These are phyloP conservation scores for Mucor plumbeus DNA, from an alignment of 371 early-diverging fungal genomes.

Conservation along the genomic window DNA sequence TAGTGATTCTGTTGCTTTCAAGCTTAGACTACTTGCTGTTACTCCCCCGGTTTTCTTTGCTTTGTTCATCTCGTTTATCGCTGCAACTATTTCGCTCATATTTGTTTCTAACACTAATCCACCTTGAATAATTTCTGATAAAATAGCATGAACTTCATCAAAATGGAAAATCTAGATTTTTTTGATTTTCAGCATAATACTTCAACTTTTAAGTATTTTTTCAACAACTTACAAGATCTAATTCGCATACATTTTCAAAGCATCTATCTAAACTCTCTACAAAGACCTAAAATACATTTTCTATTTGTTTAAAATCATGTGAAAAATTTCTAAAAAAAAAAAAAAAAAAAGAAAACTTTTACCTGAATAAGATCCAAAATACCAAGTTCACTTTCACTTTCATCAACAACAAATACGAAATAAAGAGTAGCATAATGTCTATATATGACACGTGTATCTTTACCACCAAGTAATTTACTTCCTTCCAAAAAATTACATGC, in stretches of 20 bases:
- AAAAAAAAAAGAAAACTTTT: neutral
- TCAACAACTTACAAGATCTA: slow-evolving; percentile 76
- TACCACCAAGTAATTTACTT: slow-evolving; percentile 80
- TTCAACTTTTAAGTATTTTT: neutral
- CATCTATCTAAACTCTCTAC: slow-evolving; percentile 93
- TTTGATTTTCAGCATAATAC: neutral
- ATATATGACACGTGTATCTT: slow-evolving; percentile 91
- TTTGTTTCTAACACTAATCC: slow-evolving; percentile 79
- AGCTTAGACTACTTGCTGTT: slow-evolving; percentile 42
- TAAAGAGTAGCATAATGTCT: slow-evolving; percentile 93
- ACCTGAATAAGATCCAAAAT: slow-evolving; percentile 94
- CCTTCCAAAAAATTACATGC: slow-evolving; percentile 94
- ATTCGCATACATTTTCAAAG: slow-evolving; percentile 96
- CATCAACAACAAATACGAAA: slow-evolving; percentile 94
- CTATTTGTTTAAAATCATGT: neutral
- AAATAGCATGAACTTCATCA: slow-evolving; percentile 69
- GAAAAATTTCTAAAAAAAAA: too few relatives aligned
- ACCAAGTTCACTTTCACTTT: slow-evolving; percentile 93
- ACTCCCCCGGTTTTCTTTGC: slow-evolving; percentile 29
- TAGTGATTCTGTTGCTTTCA: slow-evolving; percentile 50
- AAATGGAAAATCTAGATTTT: slow-evolving; percentile 74
- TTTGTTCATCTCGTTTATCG: slow-evolving; percentile 53
- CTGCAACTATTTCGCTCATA: slow-evolving; percentile 65
- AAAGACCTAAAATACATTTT: slow-evolving; percentile 70
- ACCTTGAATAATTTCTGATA: slow-evolving; percentile 80